These are phyloP conservation scores for Diplodia intermedia DNA, from an alignment of 2,329 filamentous ascomycete genomes.

Conservation along the genomic window DNA sequence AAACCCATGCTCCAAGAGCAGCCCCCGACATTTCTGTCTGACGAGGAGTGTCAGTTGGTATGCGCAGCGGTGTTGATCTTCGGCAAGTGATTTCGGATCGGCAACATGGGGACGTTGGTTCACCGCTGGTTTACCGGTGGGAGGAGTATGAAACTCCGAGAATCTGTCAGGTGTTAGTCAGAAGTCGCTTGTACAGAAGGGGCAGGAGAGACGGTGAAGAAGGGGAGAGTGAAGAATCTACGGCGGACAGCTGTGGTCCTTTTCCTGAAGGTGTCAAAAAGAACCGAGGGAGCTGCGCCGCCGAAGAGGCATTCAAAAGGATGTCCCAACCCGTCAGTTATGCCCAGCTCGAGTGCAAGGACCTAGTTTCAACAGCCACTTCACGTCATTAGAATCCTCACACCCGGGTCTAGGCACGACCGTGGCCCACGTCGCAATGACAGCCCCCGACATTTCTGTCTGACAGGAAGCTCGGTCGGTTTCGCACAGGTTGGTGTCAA, in stretches of 20 bases:
- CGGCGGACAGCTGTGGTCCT: background rate
- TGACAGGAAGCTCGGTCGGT: background rate
- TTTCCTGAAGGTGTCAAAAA: background rate
- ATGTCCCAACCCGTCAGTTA: background rate
- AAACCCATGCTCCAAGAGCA: background rate
- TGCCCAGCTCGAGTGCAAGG: background rate
- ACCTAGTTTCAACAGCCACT: background rate
- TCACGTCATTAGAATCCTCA: background rate
- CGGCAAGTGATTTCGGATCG: background rate
- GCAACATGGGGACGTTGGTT: background rate
- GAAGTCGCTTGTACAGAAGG: no score
- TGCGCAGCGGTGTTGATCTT: background rate
- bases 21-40: slow-evolving; percentile 18
- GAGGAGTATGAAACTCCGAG: background rate
- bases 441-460: slow-evolving; percentile 11
- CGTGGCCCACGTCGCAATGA: background rate
- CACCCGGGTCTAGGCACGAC: background rate
- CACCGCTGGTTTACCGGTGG: background rate
- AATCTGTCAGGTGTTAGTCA: no score
- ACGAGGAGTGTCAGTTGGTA: background rate
- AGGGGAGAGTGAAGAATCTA: background rate
- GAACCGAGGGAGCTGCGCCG: background rate
- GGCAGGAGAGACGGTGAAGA: no score
- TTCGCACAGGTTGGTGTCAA: background rate
- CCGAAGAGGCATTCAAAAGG: background rate